Percentiles rank a stretch among this genome's conserved stretches.
phyloP scores from a whole-genome alignment of 345 rosid species.

The Anacardium occidentale region DNA sequence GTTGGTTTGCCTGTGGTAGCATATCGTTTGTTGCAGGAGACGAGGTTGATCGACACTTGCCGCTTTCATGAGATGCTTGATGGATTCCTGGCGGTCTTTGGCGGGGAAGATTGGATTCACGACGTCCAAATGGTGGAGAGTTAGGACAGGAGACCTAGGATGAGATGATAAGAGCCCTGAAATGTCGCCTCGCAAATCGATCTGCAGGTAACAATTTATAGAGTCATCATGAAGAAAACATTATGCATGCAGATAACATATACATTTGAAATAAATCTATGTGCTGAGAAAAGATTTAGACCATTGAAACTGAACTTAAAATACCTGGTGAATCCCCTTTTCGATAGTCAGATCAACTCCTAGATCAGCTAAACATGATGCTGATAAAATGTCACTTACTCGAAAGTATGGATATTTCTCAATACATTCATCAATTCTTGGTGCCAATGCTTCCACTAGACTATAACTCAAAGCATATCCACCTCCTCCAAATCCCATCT shows the following conservation, averaged over 20 bases:
- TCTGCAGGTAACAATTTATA: slow-evolving; percentile 26
- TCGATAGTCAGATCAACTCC: slow-evolving; percentile 40
- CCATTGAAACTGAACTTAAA: no score
- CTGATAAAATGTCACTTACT: slow-evolving; percentile 36
- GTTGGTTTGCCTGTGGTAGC: slow-evolving; percentile 47
- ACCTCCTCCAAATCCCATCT: slow-evolving; percentile 70
- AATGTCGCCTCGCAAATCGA: slow-evolving; percentile 60
- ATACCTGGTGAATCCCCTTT: slow-evolving; percentile 73
- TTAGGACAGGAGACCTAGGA: slow-evolving; percentile 47
- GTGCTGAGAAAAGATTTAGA: no score
- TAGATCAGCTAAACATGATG: slow-evolving; percentile 49
- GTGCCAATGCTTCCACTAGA: slow-evolving; percentile 39
- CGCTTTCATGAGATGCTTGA: slow-evolving; percentile 57
- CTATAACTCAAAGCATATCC: slow-evolving; percentile 69
- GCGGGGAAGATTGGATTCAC: slow-evolving; percentile 61
- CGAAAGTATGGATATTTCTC: slow-evolving; percentile 40
- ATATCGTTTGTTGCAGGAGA: slow-evolving; percentile 58
- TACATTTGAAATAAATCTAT: no score
- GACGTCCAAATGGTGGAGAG: slow-evolving; percentile 63
- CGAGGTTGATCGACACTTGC: slow-evolving; percentile 52
- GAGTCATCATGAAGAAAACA: no score
- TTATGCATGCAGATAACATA: no score
- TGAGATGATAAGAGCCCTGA: slow-evolving; percentile 72
- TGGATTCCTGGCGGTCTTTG: slow-evolving; percentile 39
- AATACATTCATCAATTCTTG: slow-evolving; percentile 45